Evolutionary conservation across 441 rosid species (phyloP), one percentile per base, ranked within the genome.

Genomic region (Kokia cookei): DNA sequence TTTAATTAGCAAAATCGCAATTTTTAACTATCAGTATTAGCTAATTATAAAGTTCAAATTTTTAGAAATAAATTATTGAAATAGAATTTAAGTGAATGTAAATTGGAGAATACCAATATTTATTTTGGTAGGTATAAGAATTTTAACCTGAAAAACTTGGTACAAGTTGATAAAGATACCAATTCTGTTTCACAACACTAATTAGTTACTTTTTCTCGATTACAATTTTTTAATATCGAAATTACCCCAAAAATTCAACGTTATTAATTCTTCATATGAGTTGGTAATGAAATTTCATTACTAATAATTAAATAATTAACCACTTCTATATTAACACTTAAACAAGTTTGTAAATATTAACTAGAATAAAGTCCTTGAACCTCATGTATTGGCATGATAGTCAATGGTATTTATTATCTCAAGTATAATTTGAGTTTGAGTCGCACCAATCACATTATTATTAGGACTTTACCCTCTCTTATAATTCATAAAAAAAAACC

Each of bases 171-270:
- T 32, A 32, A 5, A 24, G 62, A 58, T 84, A 90, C 98, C 96
- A 78, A 78, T 89, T 91, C 97, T 91, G 95, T 92, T 81, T 54
- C 91, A 90, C 73, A 83, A 91, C 76, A 89, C 91, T 94, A 83
- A 89, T 91, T 91, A 83, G 86, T 84, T 86, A 81, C 76, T 78
- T 80, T 73, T 69, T 85, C 83, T 92, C 79, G 85, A 93, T 85
- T 47, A 60, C 48, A 58, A 73, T 64, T 61, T 61, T 60, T 66
- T 71, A 14, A 51, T 29, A 51, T 50, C 78, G 71, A 29, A 47
- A 40, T 70, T 37, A 19, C 5, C 54, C 37, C 51, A 58, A 24
- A 68, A 26, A 7, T 32, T 51, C n/a, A 6, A 53, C 24, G 24
- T 17, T 11, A 32, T 69, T 69, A 69, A 11, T 37, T 14, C 24